These are phyloP conservation scores for Trichaptum fuscoviolaceum DNA, from an alignment of 768 basidiomycete species.

Conservation along the genomic window DNA sequence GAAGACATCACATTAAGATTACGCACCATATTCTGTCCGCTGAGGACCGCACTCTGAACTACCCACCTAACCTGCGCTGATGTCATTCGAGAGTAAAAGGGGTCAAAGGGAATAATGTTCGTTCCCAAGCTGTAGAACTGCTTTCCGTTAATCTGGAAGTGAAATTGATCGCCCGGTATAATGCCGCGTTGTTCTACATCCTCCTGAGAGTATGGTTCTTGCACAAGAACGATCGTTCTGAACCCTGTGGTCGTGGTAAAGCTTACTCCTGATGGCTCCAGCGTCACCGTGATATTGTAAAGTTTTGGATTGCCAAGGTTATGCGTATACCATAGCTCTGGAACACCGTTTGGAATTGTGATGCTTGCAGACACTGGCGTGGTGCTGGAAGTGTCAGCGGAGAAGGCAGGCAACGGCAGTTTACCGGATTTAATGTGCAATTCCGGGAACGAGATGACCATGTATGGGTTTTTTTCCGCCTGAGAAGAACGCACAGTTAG, in stretches of 20 bases:
- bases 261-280: conserved; percentile 28
- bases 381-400: conserved; percentile 21
- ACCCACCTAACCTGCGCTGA: conserved; percentile 50
- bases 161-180: conserved; percentile 56
- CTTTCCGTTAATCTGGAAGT: conserved; percentile 54
- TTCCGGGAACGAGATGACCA: conserved; percentile 44
- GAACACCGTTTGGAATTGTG: conserved; percentile 40
- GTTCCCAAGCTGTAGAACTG: conserved; percentile 51
- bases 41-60: conserved; percentile 46
- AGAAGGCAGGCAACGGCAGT: conserved; percentile 22
- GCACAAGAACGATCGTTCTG: conserved; percentile 51
- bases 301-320: conserved; percentile 51
- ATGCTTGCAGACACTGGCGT: conserved; percentile 40
- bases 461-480: conserved; percentile 26
- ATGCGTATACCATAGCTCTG: conserved; percentile 50
- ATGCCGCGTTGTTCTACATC: conserved; percentile 44
- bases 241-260: conserved; percentile 49
- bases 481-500: conserved; percentile 41
- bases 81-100: conserved; percentile 48
- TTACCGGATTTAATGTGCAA: conserved; percentile 35
- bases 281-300: conserved; percentile 43
- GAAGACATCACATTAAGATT: background rate
- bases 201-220: conserved; percentile 39
- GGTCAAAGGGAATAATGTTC: conserved; percentile 58
- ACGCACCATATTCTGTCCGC: conserved; percentile 57